These are phyloP conservation scores for Penicillium pancosmium DNA, from an alignment of 495 filamentous ascomycete genomes.

Conservation along the genomic window DNA sequence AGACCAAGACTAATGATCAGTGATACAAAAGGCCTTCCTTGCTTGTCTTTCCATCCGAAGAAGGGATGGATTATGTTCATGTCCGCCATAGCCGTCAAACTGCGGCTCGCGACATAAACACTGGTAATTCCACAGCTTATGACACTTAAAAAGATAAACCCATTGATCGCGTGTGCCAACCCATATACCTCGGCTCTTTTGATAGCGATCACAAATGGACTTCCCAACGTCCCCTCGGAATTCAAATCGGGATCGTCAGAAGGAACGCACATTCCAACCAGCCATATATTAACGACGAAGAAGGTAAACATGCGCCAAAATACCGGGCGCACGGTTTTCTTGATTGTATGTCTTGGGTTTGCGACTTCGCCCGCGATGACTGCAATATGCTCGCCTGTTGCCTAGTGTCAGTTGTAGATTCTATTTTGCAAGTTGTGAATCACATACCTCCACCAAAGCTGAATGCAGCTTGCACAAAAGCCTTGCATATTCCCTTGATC, in stretches of 20 bases:
- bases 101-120: conserved; percentile 33
- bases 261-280: conserved; percentile 35
- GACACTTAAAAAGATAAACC: conserved; percentile 34
- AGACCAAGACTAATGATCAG: conserved; percentile 25
- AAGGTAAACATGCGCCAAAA: conserved; percentile 40
- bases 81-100: conserved; percentile 31
- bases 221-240: conserved; percentile 29
- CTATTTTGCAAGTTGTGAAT: background rate
- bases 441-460: conserved; percentile 32
- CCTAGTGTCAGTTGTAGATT: background rate
- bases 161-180: conserved; percentile 32
- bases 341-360: conserved; percentile 29
- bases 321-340: conserved; percentile 31
- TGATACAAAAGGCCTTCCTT: conserved; percentile 28
- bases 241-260: conserved; percentile 25
- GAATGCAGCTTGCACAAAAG: conserved; percentile 33
- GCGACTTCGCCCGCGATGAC: conserved; percentile 33
- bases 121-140: conserved; percentile 35
- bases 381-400: conserved; percentile 31
- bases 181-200: conserved; percentile 29
- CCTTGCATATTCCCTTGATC: conserved; percentile 35
- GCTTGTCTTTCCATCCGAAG: conserved; percentile 30
- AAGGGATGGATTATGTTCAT: conserved; percentile 28
- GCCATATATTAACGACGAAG: conserved; percentile 36
- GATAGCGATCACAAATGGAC: conserved; percentile 34